Evolutionary conservation across 2,329 filamentous ascomycete genomes (phyloP), one percentile per base, ranked within the genome.

Genomic region (Epichloe bromicola): DNA sequence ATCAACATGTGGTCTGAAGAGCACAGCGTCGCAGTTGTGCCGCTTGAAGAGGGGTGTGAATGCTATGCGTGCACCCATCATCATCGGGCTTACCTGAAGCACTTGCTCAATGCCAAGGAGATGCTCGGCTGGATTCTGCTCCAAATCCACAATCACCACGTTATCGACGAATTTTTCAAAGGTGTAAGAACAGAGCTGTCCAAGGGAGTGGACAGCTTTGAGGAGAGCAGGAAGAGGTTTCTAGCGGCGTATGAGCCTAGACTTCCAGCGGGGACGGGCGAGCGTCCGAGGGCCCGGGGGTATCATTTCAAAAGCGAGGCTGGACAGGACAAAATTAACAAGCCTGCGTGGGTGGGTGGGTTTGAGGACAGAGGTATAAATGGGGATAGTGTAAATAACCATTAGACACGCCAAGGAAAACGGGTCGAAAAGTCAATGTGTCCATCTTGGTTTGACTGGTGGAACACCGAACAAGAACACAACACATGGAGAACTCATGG

Each of bases 51-150:
- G 5, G 74, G 67, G 15, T 98, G 93, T 65, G 59, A 68, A 48
- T 98, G 93, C 73, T 91, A 95, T 65, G 74, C 88, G 20, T 98
- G 93, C 72, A 79, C 74, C 2, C 78, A 78, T 17, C 91, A 97
- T 65, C 88, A 95, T 67, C 75, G 84, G 47, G 91, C 93, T 0
- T 98, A 87, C 66, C 63, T 98, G 37, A 85, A 89, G 57, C 93
- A 98, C 65, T 75, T 97, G 1, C 78, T 98, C 5, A 76, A 80
- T 45, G 89, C 93, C 1, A 94, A 90, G 62, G 93, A 98, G 67
- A 97, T 98, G 93, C 80, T 96, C 4, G 91, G 85, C 23, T 98
- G 93, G 93, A 86, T 85, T 0, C 74, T 98, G 7, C 74, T 98
- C 7, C 91, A 97, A 65, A 76, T 95, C 3, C 93, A 98, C 69